Evolutionary conservation across 306 rosid genomes (phyloP), one percentile per base, ranked within the genome.

Genomic region (Arachis hypogaea): DNA sequence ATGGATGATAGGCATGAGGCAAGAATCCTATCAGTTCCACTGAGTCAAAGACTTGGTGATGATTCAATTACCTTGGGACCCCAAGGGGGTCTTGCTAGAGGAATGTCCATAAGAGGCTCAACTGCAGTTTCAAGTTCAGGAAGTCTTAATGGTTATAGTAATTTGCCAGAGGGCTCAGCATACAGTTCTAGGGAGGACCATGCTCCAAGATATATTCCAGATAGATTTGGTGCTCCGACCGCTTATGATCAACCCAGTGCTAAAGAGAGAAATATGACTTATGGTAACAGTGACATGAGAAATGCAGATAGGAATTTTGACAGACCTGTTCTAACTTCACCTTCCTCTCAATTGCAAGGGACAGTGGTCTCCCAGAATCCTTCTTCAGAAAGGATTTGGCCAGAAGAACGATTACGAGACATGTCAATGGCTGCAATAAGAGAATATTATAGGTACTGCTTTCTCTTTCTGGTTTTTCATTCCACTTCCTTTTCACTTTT

Each of bases 1-100:
- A n/a, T 55, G 1, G 96, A 86, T 6, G 87, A 88, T 9, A 84
- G 89, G 80, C 93, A 81, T 64, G 99, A 89, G 77, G 78, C 87
- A 61, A 85, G 94, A 85, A 63, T 87, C 49, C 63, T 81, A 80
- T 85, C 96, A 5, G 79, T 87, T 77, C 85, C 96, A 59, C 72
- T 91, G 77, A 82, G 88, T 43, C 96, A 89, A 18, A 85, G 90
- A 66, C 71, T 51, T 3, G 91, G 84, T 71, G 97, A 89, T 40
- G 95, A 87, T 14, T 84, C 96, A 30, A 88, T 89, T 73, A 94
- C 89, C 51, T 67, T 94, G 86, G 98, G 95, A n/a, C 98, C 98
- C 41, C 93, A 88, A 65, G 97, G 97, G 82, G 97, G 98, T 81
- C 93, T 94, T 45, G 97, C 93, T 11, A 83, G 91, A 80, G 97